Base-by-base conservation (phyloP, 345 rosid species). In the Hypericum perforatum region DNA sequence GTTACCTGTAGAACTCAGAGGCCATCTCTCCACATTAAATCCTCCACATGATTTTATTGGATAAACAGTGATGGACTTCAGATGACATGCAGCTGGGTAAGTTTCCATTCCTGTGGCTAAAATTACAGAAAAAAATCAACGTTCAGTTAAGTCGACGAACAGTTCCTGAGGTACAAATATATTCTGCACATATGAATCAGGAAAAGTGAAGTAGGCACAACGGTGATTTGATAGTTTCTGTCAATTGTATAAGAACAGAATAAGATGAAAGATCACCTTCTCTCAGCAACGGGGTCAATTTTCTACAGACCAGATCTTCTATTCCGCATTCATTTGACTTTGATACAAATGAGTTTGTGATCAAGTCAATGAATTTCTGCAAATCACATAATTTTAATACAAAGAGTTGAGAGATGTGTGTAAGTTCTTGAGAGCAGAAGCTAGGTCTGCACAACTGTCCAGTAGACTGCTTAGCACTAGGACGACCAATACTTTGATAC, bases 41-140 rank as follows among this genome's bases (percentile, higher is more conserved):
- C 98, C 98, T n/a, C 72, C 74, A 50, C 98, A 91, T 40, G 98
- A 85, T 73, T 91, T 91, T 58, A 91, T 82, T 45, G 98, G 98
- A 69, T 79, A 88, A 68, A 91, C 52, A 41, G 74, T 70, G 52
- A 91, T 59, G 39, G 94, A 85, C 66, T 85, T 78, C 7, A 91
- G 76, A 66, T 52, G 49, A 64, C 61, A 68, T 32, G 69, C 60
- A 9, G 53, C 66, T 54, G 45, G 40, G 72, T 50, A 42, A 45
- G 56, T 56, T 52, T 58, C 29, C 67, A 62, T 66, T 54, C 75
- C 61, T 52, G 48, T 22, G 12, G 82, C 94, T 86, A 91, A 62
- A 49, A 45, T 56, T 55, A 51, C 36, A 54, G 62, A 53, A 48
- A 53, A 49, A 45, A 55, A 41, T 70, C 61, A 65, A 54, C 53